Conservation (phyloP, 2,329 filamentous ascomycete species). For the Cladophialophora exuberans region DNA sequence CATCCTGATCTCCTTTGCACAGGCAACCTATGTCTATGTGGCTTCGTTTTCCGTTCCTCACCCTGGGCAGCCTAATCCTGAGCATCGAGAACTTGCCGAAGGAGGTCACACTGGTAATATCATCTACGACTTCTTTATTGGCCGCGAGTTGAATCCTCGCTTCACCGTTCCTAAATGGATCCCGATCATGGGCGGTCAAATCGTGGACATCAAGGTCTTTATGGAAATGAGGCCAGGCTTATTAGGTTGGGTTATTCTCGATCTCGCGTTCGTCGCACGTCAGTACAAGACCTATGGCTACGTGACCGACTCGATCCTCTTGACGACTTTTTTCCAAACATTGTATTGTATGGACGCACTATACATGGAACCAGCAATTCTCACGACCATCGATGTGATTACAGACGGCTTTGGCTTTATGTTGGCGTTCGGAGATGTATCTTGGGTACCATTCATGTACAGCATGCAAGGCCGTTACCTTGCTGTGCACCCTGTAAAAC, state of each 20-base stretch:
- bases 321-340: conserved; percentile 75
- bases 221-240: conserved; percentile 91
- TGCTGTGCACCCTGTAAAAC: conserved; percentile 75
- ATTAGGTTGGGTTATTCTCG: conserved; percentile 83
- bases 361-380: conserved; percentile 83
- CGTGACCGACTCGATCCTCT: conserved; percentile 81
- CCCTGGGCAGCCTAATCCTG: conserved; percentile 63
- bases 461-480: conserved; percentile 83
- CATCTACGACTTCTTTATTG: conserved; percentile 96
- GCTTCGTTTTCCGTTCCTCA: conserved; percentile 77
- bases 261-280: conserved; percentile 81
- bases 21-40: conserved; percentile 80
- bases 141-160: conserved; percentile 90
- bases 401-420: conserved; percentile 95
- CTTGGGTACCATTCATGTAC: conserved; percentile 92
- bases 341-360: conserved; percentile 84
- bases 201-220: conserved; percentile 87
- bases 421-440: conserved; percentile 88
- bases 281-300: conserved; percentile 85
- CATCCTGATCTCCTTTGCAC: conserved; percentile 71
- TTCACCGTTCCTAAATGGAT: conserved; percentile 58
- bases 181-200: conserved; percentile 70
- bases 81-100: conserved; percentile 75
- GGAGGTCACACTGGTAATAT: conserved; percentile 83
- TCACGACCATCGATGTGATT: conserved; percentile 94